These are phyloP conservation scores for Gastrodia elata DNA, from an alignment of 106 monocot species.

Conservation along the genomic window DNA sequence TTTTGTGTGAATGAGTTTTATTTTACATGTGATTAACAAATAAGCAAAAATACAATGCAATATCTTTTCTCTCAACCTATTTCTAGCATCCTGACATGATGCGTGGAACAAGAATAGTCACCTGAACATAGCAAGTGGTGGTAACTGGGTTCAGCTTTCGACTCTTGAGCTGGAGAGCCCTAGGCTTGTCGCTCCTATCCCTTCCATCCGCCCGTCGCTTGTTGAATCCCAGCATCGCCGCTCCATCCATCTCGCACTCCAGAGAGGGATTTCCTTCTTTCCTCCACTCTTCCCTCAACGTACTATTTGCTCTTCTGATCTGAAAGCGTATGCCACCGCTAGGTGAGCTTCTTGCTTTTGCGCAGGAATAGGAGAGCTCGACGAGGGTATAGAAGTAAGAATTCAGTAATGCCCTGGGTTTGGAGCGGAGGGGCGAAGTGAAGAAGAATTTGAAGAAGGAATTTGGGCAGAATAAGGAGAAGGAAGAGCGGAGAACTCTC, in stretches of 20 bases:
- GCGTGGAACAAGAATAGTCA: slow-evolving; percentile 1
- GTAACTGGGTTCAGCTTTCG: slow-evolving; percentile 73
- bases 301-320: slow-evolving; percentile 20
- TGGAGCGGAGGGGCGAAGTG: slow-evolving; percentile 11
- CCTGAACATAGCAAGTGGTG: slow-evolving; percentile 86
- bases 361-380: not conserved
- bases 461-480: not conserved
- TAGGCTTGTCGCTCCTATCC: slow-evolving; percentile 39
- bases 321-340: slow-evolving; percentile 8
- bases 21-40: too few species aligned
- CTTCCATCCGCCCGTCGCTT: slow-evolving; percentile 77
- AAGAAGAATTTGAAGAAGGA: slow-evolving; percentile 4
- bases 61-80: too few species aligned
- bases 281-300: slow-evolving; percentile 10
- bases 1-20: too few species aligned
- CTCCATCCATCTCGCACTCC: slow-evolving; percentile 24
- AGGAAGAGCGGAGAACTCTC: slow-evolving; percentile 4
- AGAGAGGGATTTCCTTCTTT: slow-evolving; percentile 1
- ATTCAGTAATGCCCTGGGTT: not conserved
- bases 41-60: not conserved
- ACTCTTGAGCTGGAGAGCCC: slow-evolving; percentile 51
- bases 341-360: not conserved
- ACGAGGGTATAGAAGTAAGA: not conserved
- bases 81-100: not conserved
- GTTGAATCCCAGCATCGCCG: slow-evolving; percentile 35